Base-by-base conservation (phyloP, 768 basidiomycete species). In the Dioszegia hungarica region DNA sequence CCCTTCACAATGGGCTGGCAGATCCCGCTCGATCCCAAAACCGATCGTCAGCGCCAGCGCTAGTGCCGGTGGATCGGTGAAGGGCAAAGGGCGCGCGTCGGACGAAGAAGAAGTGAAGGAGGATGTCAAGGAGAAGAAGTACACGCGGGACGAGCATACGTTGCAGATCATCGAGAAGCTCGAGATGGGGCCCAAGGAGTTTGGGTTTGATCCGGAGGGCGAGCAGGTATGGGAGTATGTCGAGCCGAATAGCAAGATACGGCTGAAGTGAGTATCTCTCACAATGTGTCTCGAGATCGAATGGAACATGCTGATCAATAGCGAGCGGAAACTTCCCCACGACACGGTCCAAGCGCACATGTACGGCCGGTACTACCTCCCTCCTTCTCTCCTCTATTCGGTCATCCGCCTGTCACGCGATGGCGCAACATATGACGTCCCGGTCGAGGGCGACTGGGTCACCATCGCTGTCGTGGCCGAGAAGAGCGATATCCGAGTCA, bases 391-490 rank as follows among this genome's bases (percentile, higher is more conserved):
- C 19, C 79, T 99, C 33, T 99, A 99, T 78, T 90, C 91, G 9
- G 82, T 86, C 43, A 81, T 91, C 39, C 85, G 88, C 10, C 82
- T 87, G 0, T 81, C 85, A 14, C 84, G 86, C 0, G 84, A 88
- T 70, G 86, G 88, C 62, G 85, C 87, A 56, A 86, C 85, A 17
- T 94, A 91, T 73, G 92, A 97, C 41, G 83, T 99, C 0, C 93
- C 94, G 10, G 86, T 97, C 1, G 83, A 84, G 5, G 89, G 89
- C 2, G 95, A 98, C 75, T 98, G 90, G 88, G 82, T 97, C 38
- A 93, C 92, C 5, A 89, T 99, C 44, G 94, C 90, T 1, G 93
- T 98, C 4, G 85, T 99, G 14, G 94, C 92, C 1, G 90, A 94
- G 73, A 84, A 91, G 20, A 86, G 90, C 2, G 86, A 85, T 6